Evolutionary conservation across 352 stramenopile species (phyloP).

Genomic region (Thalassiosira delicatula): DNA sequence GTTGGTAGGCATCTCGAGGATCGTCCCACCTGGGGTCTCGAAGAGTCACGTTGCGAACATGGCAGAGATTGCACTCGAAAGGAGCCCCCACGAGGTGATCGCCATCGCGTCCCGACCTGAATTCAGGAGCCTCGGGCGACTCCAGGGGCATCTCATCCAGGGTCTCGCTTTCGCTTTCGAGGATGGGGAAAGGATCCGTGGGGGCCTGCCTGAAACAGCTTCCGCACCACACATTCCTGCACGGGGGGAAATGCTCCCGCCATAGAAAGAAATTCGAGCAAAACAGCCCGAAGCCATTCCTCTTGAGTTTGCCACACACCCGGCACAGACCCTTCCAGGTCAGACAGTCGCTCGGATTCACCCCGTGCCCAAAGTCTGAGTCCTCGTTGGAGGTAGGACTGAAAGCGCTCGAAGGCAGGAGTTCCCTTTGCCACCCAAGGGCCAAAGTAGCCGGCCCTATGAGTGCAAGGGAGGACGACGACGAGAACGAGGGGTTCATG

Average conservation of each 20-base stretch:
- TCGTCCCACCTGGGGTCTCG: background rate
- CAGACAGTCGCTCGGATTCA: background rate
- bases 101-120: background rate
- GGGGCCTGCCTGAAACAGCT: background rate
- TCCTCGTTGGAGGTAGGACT: background rate
- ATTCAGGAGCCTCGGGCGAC: background rate
- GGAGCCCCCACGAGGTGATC: constrained; percentile 1
- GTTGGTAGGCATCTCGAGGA: too few species aligned
- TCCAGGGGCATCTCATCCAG: too few species aligned
- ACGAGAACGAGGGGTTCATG: constrained; percentile 55
- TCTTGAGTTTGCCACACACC: background rate
- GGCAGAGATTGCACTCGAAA: constrained; percentile 10
- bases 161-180: background rate
- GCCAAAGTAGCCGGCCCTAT: constrained; percentile 9
- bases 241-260: constrained; percentile 12
- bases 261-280: constrained; percentile 54
- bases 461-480: constrained; percentile 57
- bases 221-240: background rate
- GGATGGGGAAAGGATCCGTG: background rate
- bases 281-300: constrained; percentile 38
- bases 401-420: background rate
- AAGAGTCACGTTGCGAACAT: background rate
- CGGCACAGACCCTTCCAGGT: background rate
- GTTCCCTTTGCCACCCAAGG: background rate
- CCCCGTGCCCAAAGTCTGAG: too few species aligned